Percentiles rank a stretch among this genome's conserved stretches.
phyloP scores from a whole-genome alignment of 2,329 filamentous ascomycete species.

The Thelonectria discophora region DNA sequence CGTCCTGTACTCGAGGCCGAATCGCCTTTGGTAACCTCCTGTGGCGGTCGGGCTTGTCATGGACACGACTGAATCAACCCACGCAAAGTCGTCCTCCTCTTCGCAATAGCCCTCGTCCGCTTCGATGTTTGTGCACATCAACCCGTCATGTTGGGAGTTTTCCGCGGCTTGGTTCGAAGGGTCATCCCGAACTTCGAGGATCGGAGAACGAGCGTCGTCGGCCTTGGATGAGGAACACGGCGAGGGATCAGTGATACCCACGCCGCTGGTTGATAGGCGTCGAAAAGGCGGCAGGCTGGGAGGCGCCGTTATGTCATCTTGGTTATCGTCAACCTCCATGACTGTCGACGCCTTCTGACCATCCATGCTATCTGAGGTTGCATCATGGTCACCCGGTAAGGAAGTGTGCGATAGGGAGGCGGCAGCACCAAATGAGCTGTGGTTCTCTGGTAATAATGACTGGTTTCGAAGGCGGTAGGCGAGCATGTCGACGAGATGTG shows the following conservation, averaged over 20 bases:
- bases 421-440: constrained; percentile 3
- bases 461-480: constrained; percentile 36
- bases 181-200: constrained; percentile 6
- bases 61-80: constrained; percentile 34
- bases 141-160: constrained; percentile 8
- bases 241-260: constrained; percentile 1
- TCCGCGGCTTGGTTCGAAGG: constrained; percentile 6
- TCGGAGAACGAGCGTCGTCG: not conserved
- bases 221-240: not conserved
- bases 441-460: constrained; percentile 29
- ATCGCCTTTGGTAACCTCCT: constrained; percentile 34
- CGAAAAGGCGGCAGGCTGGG: not conserved
- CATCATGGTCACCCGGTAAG: constrained; percentile 28
- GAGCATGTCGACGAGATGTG: constrained; percentile 36
- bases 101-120: constrained; percentile 45
- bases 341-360: constrained; percentile 7
- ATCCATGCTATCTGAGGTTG: constrained; percentile 13
- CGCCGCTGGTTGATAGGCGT: not conserved
- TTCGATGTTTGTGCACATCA: constrained; percentile 28
- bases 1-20: constrained; percentile 36
- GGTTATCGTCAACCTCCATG: constrained; percentile 32
- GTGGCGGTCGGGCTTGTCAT: constrained; percentile 19
- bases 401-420: constrained; percentile 32
- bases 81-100: constrained; percentile 38
- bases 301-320: not conserved